These are phyloP conservation scores for Lipomyces japonicus DNA, from an alignment of 805 yeast species.

Conservation along the genomic window DNA sequence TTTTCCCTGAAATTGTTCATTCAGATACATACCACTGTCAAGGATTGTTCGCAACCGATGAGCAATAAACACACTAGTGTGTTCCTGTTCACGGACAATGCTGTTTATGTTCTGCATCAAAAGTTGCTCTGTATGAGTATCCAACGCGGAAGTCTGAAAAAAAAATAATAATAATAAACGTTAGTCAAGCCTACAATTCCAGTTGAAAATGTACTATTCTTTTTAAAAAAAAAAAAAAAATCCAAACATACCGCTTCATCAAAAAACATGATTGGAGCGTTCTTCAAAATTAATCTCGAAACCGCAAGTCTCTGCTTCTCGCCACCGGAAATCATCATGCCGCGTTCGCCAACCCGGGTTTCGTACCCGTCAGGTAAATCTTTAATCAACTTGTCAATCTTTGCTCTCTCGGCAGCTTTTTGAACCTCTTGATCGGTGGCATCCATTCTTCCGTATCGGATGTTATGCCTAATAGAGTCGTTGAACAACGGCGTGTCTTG, in stretches of 20 bases:
- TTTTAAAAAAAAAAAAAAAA: conserved; percentile 31
- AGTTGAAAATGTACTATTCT: background rate
- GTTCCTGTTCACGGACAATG: conserved; percentile 54
- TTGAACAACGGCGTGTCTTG: conserved; percentile 96
- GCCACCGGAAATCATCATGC: conserved; percentile 99
- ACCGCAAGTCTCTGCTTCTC: conserved; percentile 95
- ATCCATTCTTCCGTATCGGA: conserved; percentile 74
- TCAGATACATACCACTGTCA: conserved; percentile 41
- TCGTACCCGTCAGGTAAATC: conserved; percentile 79
- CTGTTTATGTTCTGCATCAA: conserved; percentile 67
- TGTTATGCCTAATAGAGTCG: conserved; percentile 81
- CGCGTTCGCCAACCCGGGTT: conserved; percentile 90
- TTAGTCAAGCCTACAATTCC: background rate
- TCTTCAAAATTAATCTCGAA: conserved; percentile 80
- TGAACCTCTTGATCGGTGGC: conserved; percentile 71
- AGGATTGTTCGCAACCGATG: conserved; percentile 91
- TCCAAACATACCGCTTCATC: conserved; percentile 68
- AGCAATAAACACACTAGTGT: conserved; percentile 87
- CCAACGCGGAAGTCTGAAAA: conserved; percentile 72
- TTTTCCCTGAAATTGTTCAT: background rate
- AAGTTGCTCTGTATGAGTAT: conserved; percentile 91
- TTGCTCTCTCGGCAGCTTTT: conserved; percentile 63
- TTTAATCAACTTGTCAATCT: conserved; percentile 56
- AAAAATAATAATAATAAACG: background rate
- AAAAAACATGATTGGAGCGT: conserved; percentile 85